Percentiles rank a stretch among this genome's conserved stretches.
These are phyloP conservation scores for Sclerotinia minor DNA, from an alignment of 2,329 filamentous ascomycete species.

Conservation along the genomic window DNA sequence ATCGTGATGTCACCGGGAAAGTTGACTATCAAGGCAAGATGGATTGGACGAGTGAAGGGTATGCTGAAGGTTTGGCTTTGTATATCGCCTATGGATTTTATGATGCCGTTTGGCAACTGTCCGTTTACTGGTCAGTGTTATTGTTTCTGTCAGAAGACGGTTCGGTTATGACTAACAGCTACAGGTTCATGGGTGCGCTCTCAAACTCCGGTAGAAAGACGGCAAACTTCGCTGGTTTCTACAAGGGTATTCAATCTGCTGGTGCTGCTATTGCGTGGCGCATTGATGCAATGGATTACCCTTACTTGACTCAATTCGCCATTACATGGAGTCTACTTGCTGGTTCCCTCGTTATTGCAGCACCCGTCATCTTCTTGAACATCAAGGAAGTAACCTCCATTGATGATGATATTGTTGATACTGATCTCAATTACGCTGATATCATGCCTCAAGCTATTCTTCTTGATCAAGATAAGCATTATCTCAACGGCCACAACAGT, in stretches of 20 bases:
- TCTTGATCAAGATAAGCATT: conserved; percentile 10
- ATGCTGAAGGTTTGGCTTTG: conserved; percentile 75
- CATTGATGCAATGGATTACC: conserved; percentile 60
- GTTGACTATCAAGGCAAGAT: conserved; percentile 25
- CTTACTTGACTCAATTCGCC: conserved; percentile 71
- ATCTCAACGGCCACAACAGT: too few species aligned
- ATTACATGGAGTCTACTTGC: conserved; percentile 72
- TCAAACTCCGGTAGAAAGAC: conserved; percentile 88
- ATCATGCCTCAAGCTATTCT: conserved; percentile 45
- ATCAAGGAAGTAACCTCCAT: conserved; percentile 75
- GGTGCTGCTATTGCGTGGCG: conserved; percentile 74
- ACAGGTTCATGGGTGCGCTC: conserved; percentile 82
- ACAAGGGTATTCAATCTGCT: conserved; percentile 83
- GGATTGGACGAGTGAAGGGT: conserved; percentile 56
- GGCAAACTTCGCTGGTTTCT: conserved; percentile 85
- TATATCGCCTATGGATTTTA: conserved; percentile 88
- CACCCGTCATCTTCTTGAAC: conserved; percentile 73
- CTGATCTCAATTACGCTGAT: conserved; percentile 77
- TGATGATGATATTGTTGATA: conserved; percentile 80
- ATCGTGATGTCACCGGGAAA: conserved; percentile 54
- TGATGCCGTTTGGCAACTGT: conserved; percentile 85
- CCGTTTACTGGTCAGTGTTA: conserved; percentile 71
- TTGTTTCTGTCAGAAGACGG: conserved; percentile 56
- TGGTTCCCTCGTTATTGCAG: conserved; percentile 71
- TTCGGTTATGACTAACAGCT: conserved; percentile 24